Base-by-base conservation (phyloP, 2,329 filamentous ascomycete species). In the Fusarium ambrosium region DNA sequence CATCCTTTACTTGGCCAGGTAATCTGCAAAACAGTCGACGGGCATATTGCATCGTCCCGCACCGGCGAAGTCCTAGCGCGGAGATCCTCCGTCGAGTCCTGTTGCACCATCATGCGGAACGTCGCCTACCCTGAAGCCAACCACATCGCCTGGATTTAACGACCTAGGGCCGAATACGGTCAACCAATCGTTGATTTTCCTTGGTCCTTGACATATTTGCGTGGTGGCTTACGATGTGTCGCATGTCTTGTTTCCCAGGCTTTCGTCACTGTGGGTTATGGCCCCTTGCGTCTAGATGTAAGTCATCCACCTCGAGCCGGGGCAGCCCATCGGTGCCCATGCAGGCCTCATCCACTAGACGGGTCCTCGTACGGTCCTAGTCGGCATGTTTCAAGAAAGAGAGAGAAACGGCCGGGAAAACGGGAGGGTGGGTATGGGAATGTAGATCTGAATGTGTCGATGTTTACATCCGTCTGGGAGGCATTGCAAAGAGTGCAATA, bases 21-120 rank as follows among this genome's bases (percentile, higher is more conserved):
- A 48, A 41, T 51, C 34, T 64, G 48, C 61, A 41, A 48, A 27
- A 53, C 20, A 53, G 18, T 34, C 34, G 34, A 32, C 34, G 18
- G 24, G 34, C 45, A 63, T 63, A 63, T 63, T 53, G 43, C 61
- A 63, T 63, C 43, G 61, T 39, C 45, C 61, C 34, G 61, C 61
- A 55, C 45, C 34, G 36, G 61, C 61, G 61, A 64, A n/a, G 24
- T 55, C 34, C 61, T 55, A 55, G 48, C 48, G 61, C 22, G 36
- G 27, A 43, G 61, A 41, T 56, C 36, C 45, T 41, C 45, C 22
- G 18, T 53, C 39, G 60, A 62, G 60, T 20, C 60, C 39, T 39
- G 32, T 32, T 64, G 34, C 45, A 13, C 61, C 45, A 39, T 32
- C 13, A 13, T 53, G 32, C 22, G 45, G 24, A 53, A 53, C 43